Evolutionary conservation across 495 filamentous ascomycete genomes (phyloP).

Genomic region (Antarctomyces pellizariae): DNA sequence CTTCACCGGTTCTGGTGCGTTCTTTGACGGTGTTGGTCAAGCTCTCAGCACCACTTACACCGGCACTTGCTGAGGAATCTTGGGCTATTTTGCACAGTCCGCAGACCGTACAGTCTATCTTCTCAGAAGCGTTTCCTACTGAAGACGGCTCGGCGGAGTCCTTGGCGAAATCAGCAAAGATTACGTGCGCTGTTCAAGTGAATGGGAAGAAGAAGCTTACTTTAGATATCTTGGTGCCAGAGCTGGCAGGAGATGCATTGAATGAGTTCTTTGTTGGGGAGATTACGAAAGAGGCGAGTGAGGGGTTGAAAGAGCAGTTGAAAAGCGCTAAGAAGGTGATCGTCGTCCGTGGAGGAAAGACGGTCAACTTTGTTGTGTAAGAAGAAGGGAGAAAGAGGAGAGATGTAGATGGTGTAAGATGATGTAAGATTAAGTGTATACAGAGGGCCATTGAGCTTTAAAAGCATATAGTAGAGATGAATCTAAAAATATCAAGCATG

Average conservation of each 20-base stretch:
- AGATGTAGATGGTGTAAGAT: neutral
- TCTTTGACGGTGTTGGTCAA: conserved; percentile 36
- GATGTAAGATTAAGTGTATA: neutral
- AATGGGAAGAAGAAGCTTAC: conserved; percentile 51
- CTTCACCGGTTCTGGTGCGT: neutral
- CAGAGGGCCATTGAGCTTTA: too few relatives aligned
- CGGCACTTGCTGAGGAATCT: conserved; percentile 56
- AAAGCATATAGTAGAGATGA: too few relatives aligned
- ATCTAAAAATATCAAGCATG: too few relatives aligned
- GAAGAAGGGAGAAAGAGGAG: conserved; percentile 4
- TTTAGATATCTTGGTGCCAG: conserved; percentile 27
- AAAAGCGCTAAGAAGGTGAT: conserved; percentile 22
- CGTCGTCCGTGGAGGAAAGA: conserved; percentile 24
- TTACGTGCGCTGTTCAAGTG: conserved; percentile 40
- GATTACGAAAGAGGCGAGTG: conserved; percentile 12
- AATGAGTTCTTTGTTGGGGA: conserved; percentile 33
- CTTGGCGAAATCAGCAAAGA: conserved; percentile 14
- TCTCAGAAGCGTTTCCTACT: conserved; percentile 28
- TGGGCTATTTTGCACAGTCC: conserved; percentile 35
- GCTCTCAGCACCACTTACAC: conserved; percentile 55
- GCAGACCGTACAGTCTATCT: conserved; percentile 18
- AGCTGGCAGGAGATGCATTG: conserved; percentile 13
- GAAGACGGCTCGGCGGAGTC: conserved; percentile 22
- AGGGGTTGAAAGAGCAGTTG: conserved; percentile 12
- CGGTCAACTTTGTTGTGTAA: conserved; percentile 32